A percentile compares a stretch with the other conserved stretches of the same genome.
Evolutionary conservation across 495 filamentous ascomycete genomes (phyloP).

Genomic region (Neurospora tetraspora): DNA sequence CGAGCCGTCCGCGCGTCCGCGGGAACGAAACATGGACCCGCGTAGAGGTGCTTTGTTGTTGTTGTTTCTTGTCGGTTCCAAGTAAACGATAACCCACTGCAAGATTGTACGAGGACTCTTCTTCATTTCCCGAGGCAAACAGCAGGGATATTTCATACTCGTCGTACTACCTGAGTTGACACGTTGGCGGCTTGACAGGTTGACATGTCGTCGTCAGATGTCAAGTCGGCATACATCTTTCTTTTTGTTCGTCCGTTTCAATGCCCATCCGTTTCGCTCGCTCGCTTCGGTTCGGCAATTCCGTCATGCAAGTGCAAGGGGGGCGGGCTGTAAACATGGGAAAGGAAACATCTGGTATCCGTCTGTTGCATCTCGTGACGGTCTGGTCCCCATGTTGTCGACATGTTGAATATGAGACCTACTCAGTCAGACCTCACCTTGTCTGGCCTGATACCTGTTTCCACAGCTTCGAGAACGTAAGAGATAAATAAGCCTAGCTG

Average conservation of each 20-base stretch:
- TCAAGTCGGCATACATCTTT: not conserved
- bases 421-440: not conserved
- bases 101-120: not conserved
- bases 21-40: not conserved
- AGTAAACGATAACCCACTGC: not conserved
- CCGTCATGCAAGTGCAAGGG: not conserved
- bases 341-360: not conserved
- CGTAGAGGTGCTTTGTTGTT: not conserved
- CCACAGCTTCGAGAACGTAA: not conserved
- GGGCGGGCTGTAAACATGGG: not conserved
- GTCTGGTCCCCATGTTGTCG: too few species aligned
- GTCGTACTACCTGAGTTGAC: not conserved
- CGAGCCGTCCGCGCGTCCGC: not conserved
- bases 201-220: not conserved
- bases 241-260: not conserved
- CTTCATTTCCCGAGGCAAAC: not conserved
- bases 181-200: not conserved
- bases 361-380: too few species aligned
- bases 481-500: not conserved
- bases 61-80: not conserved
- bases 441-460: not conserved
- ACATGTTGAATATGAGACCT: not conserved
- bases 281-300: not conserved
- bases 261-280: not conserved
- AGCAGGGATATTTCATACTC: not conserved